Evolutionary conservation across 148 eudicot genomes (phyloP).

Genomic region (Fallopia convolvulus): DNA sequence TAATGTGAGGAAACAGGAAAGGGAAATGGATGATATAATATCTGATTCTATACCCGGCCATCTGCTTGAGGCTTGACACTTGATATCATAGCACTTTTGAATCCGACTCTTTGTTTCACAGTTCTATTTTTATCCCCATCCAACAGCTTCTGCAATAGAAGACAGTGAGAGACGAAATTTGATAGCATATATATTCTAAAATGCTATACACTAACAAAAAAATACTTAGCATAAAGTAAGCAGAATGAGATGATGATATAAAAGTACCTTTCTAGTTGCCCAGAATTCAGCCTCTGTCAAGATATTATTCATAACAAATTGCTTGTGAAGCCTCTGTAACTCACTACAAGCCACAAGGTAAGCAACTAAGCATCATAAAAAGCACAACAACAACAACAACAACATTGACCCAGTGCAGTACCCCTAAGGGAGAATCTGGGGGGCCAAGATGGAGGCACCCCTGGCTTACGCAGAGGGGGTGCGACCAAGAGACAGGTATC

Average conservation of each 20-base stretch:
- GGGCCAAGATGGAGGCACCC: no score
- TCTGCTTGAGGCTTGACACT: constrained; percentile 78
- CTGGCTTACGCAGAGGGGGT: no score
- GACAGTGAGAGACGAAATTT: background rate
- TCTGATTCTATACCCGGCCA: constrained; percentile 61
- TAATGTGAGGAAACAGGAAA: background rate
- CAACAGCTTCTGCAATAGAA: constrained; percentile 69
- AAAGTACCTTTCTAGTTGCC: constrained; percentile 87
- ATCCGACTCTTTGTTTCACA: constrained; percentile 65
- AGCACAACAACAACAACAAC: background rate
- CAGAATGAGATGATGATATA: background rate
- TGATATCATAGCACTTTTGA: constrained; percentile 87
- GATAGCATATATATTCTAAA: background rate
- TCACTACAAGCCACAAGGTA: constrained; percentile 70
- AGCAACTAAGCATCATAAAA: background rate
- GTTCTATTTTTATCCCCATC: constrained; percentile 40
- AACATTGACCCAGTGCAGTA: no score
- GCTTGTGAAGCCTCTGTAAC: constrained; percentile 80
- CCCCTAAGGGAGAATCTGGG: no score
- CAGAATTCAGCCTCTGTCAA: constrained; percentile 93
- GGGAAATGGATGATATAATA: background rate
- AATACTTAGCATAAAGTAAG: background rate
- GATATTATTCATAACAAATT: constrained; percentile 63
- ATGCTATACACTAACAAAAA: background rate
- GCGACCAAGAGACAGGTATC: no score